A percentile compares a stretch with the other conserved stretches of the same genome.
These are phyloP conservation scores for Erodium moschatum DNA, from an alignment of 441 rosid genomes.

Conservation along the genomic window DNA sequence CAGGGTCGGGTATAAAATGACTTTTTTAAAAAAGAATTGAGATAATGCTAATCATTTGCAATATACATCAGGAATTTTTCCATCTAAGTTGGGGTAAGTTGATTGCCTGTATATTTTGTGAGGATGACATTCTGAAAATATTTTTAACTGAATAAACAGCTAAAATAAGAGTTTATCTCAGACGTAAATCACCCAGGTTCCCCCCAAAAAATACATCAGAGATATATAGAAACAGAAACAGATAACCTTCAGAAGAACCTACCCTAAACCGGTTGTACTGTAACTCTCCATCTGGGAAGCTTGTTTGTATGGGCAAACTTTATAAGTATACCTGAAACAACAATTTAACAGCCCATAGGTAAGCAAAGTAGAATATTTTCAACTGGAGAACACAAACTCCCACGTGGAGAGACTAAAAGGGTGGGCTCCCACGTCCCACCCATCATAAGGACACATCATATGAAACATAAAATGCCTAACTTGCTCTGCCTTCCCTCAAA, in stretches of 20 bases:
- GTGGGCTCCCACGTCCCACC: no score
- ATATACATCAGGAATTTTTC: neutral
- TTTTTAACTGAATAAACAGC: neutral
- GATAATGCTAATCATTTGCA: neutral
- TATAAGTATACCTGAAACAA: constrained; percentile 71
- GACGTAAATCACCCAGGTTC: neutral
- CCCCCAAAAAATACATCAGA: neutral
- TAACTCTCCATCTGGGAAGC: constrained; percentile 82
- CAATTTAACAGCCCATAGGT: neutral
- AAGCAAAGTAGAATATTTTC: neutral
- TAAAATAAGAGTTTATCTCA: neutral
- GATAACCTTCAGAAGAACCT: constrained; percentile 19
- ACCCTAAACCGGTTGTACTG: constrained; percentile 67
- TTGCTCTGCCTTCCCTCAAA: constrained; percentile 86
- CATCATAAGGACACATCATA: neutral
- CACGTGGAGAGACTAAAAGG: neutral
- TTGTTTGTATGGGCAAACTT: constrained; percentile 77
- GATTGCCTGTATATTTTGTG: neutral
- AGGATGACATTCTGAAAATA: neutral
- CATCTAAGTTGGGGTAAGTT: neutral
- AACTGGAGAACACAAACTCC: neutral
- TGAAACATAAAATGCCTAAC: constrained; percentile 27
- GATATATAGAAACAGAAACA: neutral
- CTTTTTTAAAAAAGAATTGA: no score
- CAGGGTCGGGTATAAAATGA: neutral